Conservation (phyloP, 768 basidiomycete species). For the Krasilnikovozyma curviuscula region DNA sequence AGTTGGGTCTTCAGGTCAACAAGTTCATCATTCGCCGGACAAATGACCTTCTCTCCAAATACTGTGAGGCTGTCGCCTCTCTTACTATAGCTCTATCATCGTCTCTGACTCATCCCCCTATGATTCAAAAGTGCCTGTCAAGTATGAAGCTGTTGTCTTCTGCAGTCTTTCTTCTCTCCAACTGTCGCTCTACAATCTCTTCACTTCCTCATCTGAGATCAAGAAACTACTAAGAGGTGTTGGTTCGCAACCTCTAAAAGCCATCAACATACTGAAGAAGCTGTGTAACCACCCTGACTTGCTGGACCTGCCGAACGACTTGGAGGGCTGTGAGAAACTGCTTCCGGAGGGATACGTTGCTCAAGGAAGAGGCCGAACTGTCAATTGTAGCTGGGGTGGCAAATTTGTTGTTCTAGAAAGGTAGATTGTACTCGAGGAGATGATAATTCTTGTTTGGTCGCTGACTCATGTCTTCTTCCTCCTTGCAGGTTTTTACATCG, state of each 20-base stretch:
- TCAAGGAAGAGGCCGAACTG: conserved; percentile 21
- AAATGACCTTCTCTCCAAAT: conserved; percentile 86
- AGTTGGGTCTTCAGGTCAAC: conserved; percentile 65
- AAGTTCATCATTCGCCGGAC: conserved; percentile 90
- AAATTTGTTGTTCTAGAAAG: conserved; percentile 87
- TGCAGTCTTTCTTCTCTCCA: conserved; percentile 71
- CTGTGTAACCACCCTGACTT: conserved; percentile 89
- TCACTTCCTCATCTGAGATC: conserved; percentile 83
- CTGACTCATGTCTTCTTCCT: neutral
- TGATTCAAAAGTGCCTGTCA: conserved; percentile 61
- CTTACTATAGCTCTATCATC: neutral
- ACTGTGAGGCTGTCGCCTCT: conserved; percentile 38
- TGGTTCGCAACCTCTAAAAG: conserved; percentile 85
- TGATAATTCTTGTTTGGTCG: neutral
- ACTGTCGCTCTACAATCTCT: conserved; percentile 62
- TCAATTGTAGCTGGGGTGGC: conserved; percentile 68
- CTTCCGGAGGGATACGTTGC: conserved; percentile 67
- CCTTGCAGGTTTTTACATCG: conserved; percentile 56
- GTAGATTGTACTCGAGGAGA: conserved; percentile 28
- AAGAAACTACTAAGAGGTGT: conserved; percentile 68
- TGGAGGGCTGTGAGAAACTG: conserved; percentile 58
- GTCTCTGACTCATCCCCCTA: neutral
- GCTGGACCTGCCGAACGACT: conserved; percentile 62
- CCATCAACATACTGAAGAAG: conserved; percentile 85
- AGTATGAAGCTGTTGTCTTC: conserved; percentile 96